Base-by-base conservation (phyloP, 2,329 filamentous ascomycete genomes). In the Zasmidium cellare region DNA sequence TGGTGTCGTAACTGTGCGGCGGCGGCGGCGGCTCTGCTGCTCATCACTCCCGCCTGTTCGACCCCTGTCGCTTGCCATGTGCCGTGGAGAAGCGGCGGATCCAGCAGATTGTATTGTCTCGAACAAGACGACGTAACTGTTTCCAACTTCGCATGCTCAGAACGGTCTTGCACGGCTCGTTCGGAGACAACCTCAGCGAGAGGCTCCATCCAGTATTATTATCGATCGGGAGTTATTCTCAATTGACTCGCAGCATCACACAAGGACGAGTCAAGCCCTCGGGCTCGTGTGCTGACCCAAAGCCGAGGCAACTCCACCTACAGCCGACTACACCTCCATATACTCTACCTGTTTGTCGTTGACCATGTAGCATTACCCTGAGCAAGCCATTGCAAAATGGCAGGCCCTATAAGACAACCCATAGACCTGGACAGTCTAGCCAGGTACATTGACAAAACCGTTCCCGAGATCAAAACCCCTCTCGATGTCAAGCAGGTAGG, bases 401-500 rank as follows among this genome's bases (percentile, higher is more conserved):
- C 94, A 53, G 93, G 93, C 68, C 82, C 82, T 63, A 87, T 99
- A 58, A 87, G 94, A 73, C 94, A 99, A 74, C 90, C 91, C 46
- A 96, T 99, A 72, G 90, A 97, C 72, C 77, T 93, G 68, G 78
- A 83, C 69, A 86, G 90, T 16, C 81, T 99, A 55, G 89, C 93
- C 79, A 82, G 80, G 63, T 99, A 92, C 76, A 83, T 99, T 65
- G 78, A 83, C 55, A 76, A 84, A 61, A 83, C 92, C 77, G 90
- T 96, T n/a, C 91, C 91, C 2, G 83, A 88, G 69, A 92, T 99
- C 72, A 85, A 89, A 76, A 83, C 86, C 14, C 94, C 94, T 1
- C 79, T 97, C 64, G 87, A 92, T 47, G 80, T 97, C 65, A 96
- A 96, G 79, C 93, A 97, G 84, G 92, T 92, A 77, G 35, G 18